Evolutionary conservation across 2,329 filamentous ascomycete genomes (phyloP), one percentile per base, ranked within the genome.

Genomic region (Aspergillus sp.): DNA sequence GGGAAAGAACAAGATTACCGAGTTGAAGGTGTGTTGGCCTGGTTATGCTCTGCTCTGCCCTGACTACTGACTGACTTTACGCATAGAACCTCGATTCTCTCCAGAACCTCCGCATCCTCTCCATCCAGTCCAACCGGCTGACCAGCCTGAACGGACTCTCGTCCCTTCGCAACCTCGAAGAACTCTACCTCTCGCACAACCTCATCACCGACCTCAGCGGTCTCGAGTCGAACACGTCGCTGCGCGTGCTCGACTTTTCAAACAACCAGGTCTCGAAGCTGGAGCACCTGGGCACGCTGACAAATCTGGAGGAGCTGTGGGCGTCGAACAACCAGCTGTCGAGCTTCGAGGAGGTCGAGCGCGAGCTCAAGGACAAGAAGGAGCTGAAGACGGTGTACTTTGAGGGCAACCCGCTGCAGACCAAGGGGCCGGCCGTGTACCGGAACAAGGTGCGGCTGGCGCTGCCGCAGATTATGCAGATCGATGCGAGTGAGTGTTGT

Each of bases 141-240:
- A 87, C 84, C 52, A 82, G 86, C 58, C 82, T 99, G 14, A 79
- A 84, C 10, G 91, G 91, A 2, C 82, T 99, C 16, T 81, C 82
- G n/a, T 78, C 84, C 9, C 83, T 93, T 1, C 81, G 84, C 4
- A 83, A 85, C 46, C 85, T 99, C 0, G 90, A 97, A 72, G 94
- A 99, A 73, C 81, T 99, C 11, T 97, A 99, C 74, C 88, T 97
- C 60, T 95, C 91, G 4, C 91, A 99, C 78, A 99, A 99, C 70
- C 84, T 88, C n/a, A 80, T 99, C 44, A 86, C 86, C 16, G 84
- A 85, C 1, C 80, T 97, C 10, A 81, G 84, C 2, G 91, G 91
- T 0, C 79, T 97, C 2, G 83, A 88, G 63, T 69, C 76, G 53
- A 87, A 87, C 66, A 71, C 76, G 3, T 83, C 84, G 43, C 81